phyloP scores from a whole-genome alignment of 257 asterid species.

The Solanum rostratum region DNA sequence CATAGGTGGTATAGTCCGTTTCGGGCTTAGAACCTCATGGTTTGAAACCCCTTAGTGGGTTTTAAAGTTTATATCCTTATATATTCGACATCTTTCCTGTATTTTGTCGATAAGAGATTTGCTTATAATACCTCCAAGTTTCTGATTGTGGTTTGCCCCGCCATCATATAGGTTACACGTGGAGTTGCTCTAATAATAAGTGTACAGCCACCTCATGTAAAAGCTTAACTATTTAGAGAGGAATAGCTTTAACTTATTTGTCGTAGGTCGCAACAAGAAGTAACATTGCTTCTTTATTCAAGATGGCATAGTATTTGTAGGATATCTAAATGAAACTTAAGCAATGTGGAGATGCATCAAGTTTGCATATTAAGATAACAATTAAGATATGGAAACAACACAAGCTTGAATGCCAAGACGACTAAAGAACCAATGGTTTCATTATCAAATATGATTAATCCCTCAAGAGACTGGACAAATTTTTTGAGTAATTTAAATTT shows the following conservation, averaged over 20 bases:
- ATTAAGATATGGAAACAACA: not conserved
- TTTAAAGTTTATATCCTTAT: not conserved
- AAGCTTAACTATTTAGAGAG: not conserved
- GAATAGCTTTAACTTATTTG: not conserved
- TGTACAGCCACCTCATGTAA: not conserved
- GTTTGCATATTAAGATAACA: not conserved
- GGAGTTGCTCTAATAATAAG: not conserved
- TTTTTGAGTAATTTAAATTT: not conserved
- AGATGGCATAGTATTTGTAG: not conserved
- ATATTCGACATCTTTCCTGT: not conserved
- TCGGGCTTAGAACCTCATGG: not conserved
- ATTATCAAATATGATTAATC: not conserved
- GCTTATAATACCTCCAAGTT: not conserved
- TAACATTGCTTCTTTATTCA: not conserved
- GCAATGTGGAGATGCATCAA: not conserved
- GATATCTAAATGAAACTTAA: not conserved
- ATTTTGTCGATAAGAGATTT: not conserved
- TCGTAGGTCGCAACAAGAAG: not conserved
- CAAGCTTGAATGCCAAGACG: not conserved
- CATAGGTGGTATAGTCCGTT: not conserved
- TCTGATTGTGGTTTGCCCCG: not conserved
- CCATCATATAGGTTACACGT: not conserved
- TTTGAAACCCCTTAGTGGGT: not conserved
- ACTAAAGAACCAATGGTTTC: not conserved
- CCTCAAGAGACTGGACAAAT: not conserved